Conservation (phyloP, 2,329 filamentous ascomycete genomes). For the Botrytis galanthina region DNA sequence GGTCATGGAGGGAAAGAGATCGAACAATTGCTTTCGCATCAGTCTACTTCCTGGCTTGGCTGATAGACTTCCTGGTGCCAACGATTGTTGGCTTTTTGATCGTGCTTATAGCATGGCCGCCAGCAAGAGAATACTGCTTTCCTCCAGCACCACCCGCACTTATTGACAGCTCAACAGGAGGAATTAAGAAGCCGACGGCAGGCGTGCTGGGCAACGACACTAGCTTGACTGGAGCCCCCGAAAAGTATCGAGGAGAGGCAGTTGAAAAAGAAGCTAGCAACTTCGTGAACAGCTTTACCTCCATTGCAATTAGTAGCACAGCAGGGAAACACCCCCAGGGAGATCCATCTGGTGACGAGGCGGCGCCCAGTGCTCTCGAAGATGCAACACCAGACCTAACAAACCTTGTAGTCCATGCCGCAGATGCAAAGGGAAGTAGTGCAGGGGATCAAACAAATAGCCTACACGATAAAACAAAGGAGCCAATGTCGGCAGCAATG, state of each 20-base stretch:
- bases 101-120: slow-evolving; percentile 63
- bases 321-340: slow-evolving; percentile 72
- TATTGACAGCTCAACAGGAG: slow-evolving; percentile 67
- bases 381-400: slow-evolving; percentile 60
- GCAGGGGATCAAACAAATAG: slow-evolving; percentile 49
- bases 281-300: slow-evolving; percentile 71
- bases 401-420: slow-evolving; percentile 51
- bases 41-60: slow-evolving; percentile 64
- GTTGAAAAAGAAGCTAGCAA: slow-evolving; percentile 81
- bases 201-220: slow-evolving; percentile 74
- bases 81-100: slow-evolving; percentile 58
- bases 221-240: slow-evolving; percentile 75
- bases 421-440: slow-evolving; percentile 51
- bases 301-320: slow-evolving; percentile 71
- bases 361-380: slow-evolving; percentile 41
- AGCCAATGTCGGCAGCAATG: slow-evolving; percentile 72
- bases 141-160: slow-evolving; percentile 75
- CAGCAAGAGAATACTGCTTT: slow-evolving; percentile 62
- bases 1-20: slow-evolving; percentile 74
- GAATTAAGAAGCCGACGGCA: slow-evolving; percentile 72
- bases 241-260: slow-evolving; percentile 80
- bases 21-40: slow-evolving; percentile 63
- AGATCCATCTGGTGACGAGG: slow-evolving; percentile 45
- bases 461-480: slow-evolving; percentile 72
- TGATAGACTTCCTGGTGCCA: slow-evolving; percentile 68